Percentiles rank a stretch among this genome's conserved stretches.
Evolutionary conservation across 1,139 yeast species (phyloP).

Genomic region (Blastobotrys persicus): DNA sequence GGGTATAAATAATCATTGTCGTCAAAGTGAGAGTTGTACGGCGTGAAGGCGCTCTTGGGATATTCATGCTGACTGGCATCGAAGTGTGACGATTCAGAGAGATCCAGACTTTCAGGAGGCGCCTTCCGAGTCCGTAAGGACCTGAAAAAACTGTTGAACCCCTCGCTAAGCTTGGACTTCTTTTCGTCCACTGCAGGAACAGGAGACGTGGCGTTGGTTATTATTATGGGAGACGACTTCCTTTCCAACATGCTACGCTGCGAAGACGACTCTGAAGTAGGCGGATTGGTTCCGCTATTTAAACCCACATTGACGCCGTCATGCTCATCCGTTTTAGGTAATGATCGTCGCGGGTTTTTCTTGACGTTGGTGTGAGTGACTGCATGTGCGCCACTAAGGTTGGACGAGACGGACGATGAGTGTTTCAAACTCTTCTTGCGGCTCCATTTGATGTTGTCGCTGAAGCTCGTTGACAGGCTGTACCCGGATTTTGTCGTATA

Average conservation of each 20-base stretch:
- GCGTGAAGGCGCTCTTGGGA: slow-evolving; percentile 6
- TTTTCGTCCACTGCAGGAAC: not conserved
- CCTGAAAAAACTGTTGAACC: slow-evolving; percentile 2
- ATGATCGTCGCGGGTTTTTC: not conserved
- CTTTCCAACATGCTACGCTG: slow-evolving; percentile 3
- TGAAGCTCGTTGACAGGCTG: slow-evolving; percentile 11
- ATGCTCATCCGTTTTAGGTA: slow-evolving; percentile 7
- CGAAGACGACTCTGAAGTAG: not conserved
- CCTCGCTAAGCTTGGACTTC: slow-evolving; percentile 1
- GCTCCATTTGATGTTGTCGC: slow-evolving; percentile 11
- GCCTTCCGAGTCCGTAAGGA: not conserved
- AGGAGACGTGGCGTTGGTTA: slow-evolving; percentile 4
- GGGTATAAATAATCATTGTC: slow-evolving; percentile 17
- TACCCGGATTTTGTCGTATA: slow-evolving; percentile 11
- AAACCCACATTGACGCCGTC: slow-evolving; percentile 7
- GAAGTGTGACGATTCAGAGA: not conserved
- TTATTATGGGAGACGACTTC: slow-evolving; percentile 6
- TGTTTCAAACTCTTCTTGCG: slow-evolving; percentile 7
- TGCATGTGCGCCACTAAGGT: not conserved
- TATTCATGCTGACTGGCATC: not conserved
- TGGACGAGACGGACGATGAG: not conserved
- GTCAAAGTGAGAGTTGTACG: not conserved
- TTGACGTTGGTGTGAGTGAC: not conserved
- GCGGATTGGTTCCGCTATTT: slow-evolving; percentile 1
- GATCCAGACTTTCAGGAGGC: slow-evolving; percentile 6